Evolutionary conservation across 148 eudicot species (phyloP), one percentile per base, ranked within the genome.

Genomic region (Linanthus parryae): DNA sequence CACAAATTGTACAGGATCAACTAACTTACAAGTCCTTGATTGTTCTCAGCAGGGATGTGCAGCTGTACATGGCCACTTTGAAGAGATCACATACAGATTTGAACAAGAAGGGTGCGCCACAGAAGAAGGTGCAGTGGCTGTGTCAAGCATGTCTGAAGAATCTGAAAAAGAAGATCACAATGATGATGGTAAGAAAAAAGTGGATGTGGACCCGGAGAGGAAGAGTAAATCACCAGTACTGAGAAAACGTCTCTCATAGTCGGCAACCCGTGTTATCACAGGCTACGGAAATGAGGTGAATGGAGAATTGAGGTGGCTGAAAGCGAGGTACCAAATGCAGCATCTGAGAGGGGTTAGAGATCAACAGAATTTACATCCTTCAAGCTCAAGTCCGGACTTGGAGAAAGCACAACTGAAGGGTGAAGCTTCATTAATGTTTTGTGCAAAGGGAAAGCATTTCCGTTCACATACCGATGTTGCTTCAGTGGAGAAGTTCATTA

Each of bases 241-340:
- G 44, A 47, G 25, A 31, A 27, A 35, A 31, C 7, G 5, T 31
- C 35, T 44, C 38, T 63, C 61, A 23, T 15, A 25, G 0, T 50
- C 45, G 4, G 37, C 44, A 17, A 14, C 31, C 41, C 68, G 19
- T 20, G 19, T 35, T 14, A 12, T 47, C 0, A 66, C 57, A 5
- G 64, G 70, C 29, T 43, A 43, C 50, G 79, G 73, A 58, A 57
- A 54, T 10, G 78, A 74, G 55, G 63, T 54, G 42, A 74, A 70
- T 57, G 58, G 71, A 57, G 86, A 75, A 49, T 47, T 82, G 16
- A 75, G 95, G 62, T 80, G 87, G 87, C 65, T 80, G 6, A 83
- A 64, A 67, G 91, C 85, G 19, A 87, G 73, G 64, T 63, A 75
- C 65, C 80, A 75, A 54, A 60, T 78, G 33, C 73, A 80, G 59